Conservation (phyloP, 2,329 filamentous ascomycete species). For the Fusarium succisae region DNA sequence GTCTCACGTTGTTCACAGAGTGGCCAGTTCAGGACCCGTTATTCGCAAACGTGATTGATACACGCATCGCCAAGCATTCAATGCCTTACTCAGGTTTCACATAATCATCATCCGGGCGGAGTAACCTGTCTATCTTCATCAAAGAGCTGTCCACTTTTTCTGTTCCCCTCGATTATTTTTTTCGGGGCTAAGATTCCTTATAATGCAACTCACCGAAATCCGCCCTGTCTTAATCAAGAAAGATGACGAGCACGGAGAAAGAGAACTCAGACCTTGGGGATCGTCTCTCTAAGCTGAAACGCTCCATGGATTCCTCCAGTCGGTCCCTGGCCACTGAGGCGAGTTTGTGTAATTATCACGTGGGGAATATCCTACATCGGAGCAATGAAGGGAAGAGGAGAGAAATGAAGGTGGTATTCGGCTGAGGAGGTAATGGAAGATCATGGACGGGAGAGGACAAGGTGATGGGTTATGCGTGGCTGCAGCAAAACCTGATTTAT, state of each 20-base stretch:
- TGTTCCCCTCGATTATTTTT: neutral
- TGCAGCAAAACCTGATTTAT: slow-evolving; percentile 6
- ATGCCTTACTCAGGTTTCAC: slow-evolving; percentile 20
- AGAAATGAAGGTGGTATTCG: neutral
- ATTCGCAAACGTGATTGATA: slow-evolving; percentile 20
- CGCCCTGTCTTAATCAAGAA: neutral
- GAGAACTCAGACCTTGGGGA: neutral
- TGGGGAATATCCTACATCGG: slow-evolving; percentile 1
- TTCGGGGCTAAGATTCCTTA: slow-evolving; percentile 9
- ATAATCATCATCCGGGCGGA: slow-evolving; percentile 22
- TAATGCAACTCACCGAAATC: slow-evolving; percentile 15
- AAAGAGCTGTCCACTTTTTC: slow-evolving; percentile 11
- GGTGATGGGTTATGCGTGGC: neutral
- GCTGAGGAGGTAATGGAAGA: neutral
- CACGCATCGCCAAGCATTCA: neutral
- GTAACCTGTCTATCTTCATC: slow-evolving; percentile 18
- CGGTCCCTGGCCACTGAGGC: slow-evolving; percentile 1
- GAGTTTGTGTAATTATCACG: slow-evolving; percentile 9
- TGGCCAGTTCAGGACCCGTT: slow-evolving; percentile 18
- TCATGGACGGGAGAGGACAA: neutral
- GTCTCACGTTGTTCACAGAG: slow-evolving; percentile 9
- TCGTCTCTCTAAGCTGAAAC: slow-evolving; percentile 14
- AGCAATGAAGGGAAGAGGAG: neutral
- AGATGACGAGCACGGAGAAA: neutral
- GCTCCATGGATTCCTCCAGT: slow-evolving; percentile 1